phyloP scores from a whole-genome alignment of 1,284 basidiomycete genomes.

The Chalciporus sp. region DNA sequence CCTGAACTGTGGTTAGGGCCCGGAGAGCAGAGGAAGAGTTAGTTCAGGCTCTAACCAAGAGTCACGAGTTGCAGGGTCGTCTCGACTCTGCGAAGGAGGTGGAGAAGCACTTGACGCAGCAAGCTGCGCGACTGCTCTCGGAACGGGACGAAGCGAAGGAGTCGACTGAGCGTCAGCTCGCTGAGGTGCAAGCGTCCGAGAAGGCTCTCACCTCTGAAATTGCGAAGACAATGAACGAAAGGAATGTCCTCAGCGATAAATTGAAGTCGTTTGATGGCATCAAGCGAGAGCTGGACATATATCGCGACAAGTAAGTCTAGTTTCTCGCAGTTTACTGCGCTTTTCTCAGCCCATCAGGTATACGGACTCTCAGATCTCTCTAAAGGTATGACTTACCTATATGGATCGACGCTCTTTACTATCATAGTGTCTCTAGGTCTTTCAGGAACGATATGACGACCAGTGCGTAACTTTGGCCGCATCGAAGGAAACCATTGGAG shows the following conservation, averaged over 20 bases:
- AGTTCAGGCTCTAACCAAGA: conserved; percentile 15
- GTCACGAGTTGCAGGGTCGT: conserved; percentile 32
- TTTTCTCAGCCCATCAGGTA: conserved; percentile 15
- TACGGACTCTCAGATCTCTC: conserved; percentile 35
- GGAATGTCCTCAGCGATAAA: conserved; percentile 25
- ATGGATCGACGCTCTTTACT: background rate
- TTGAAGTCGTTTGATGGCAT: conserved; percentile 20
- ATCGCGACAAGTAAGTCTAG: conserved; percentile 28
- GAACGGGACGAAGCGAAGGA: conserved; percentile 30
- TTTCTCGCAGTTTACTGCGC: background rate
- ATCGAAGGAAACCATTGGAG: conserved; percentile 54
- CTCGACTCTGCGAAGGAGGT: conserved; percentile 30
- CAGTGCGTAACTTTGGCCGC: conserved; percentile 52
- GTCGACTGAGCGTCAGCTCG: conserved; percentile 15
- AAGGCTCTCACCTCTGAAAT: conserved; percentile 17
- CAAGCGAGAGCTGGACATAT: conserved; percentile 23
- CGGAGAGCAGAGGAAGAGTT: conserved; percentile 23
- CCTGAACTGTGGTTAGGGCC: conserved; percentile 26
- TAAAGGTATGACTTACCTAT: conserved; percentile 26
- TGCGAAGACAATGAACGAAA: conserved; percentile 22
- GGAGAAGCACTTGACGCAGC: conserved; percentile 29
- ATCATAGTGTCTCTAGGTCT: conserved; percentile 35
- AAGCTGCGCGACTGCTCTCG: conserved; percentile 28
- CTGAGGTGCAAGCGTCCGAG: conserved; percentile 23
- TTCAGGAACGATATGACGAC: conserved; percentile 64